These are phyloP conservation scores for Termitomyces sp. DNA, from an alignment of 768 basidiomycete genomes.

Conservation along the genomic window DNA sequence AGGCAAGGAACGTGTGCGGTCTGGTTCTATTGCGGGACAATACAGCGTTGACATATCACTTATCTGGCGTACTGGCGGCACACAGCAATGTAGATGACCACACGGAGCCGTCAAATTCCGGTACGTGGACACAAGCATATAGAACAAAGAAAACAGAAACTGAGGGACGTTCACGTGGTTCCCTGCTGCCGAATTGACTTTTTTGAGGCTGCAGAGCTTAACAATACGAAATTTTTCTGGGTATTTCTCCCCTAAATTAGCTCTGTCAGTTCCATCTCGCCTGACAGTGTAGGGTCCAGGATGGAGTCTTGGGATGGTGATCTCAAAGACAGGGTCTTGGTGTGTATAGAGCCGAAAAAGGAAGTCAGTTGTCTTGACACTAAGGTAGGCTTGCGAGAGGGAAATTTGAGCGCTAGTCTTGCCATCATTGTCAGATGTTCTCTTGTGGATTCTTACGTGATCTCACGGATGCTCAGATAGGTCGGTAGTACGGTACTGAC, in stretches of 20 bases:
- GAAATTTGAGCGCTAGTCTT: too few relatives aligned
- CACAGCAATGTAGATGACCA: slow-evolving; percentile 2
- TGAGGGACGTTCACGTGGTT: slow-evolving; percentile 1
- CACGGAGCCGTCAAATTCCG: slow-evolving; percentile 7
- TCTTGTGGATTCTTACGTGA: too few relatives aligned
- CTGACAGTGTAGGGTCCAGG: neutral
- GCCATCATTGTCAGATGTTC: too few relatives aligned
- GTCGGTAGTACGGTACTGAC: neutral
- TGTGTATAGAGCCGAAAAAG: too few relatives aligned
- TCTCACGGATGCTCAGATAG: neutral
- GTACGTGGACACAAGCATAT: too few relatives aligned
- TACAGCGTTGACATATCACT: slow-evolving; percentile 5
- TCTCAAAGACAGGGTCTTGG: too few relatives aligned
- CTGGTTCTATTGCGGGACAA: slow-evolving; percentile 2
- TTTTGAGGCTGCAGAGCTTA: too few relatives aligned
- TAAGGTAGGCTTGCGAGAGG: too few relatives aligned
- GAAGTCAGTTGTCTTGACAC: too few relatives aligned
- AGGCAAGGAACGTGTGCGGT: slow-evolving; percentile 2
- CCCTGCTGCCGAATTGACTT: neutral
- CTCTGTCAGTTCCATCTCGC: neutral
- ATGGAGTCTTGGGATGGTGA: too few relatives aligned
- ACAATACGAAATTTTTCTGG: neutral
- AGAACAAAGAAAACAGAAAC: too few relatives aligned
- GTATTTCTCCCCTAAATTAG: neutral
- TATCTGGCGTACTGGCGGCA: slow-evolving; percentile 4